These are phyloP conservation scores for Chlorella variabilis DNA, from an alignment of 163 green algal species.

Conservation along the genomic window DNA sequence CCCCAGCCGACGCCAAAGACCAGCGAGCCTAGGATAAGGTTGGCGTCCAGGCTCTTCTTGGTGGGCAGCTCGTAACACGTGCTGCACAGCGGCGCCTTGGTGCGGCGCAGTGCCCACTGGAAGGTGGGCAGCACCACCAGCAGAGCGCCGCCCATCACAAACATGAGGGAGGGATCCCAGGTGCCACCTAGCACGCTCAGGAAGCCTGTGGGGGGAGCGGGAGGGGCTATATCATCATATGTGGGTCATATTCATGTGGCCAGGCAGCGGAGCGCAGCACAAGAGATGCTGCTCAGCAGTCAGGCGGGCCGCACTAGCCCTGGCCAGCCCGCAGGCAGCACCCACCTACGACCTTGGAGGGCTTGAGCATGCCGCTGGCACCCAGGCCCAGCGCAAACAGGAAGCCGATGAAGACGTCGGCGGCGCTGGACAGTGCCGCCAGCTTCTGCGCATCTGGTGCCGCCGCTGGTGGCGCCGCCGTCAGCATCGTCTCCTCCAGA, in stretches of 20 bases:
- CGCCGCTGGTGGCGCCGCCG: background rate
- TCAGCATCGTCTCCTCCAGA: conserved; percentile 1
- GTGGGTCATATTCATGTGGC: too few species aligned
- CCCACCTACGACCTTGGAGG: conserved; percentile 68
- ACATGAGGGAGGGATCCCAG: conserved; percentile 75
- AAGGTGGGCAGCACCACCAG: conserved; percentile 61
- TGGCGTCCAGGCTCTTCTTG: conserved; percentile 36
- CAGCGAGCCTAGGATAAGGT: conserved; percentile 48
- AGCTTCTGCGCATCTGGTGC: conserved; percentile 14
- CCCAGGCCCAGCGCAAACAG: conserved; percentile 46
- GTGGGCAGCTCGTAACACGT: conserved; percentile 39
- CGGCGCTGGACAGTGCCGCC: background rate
- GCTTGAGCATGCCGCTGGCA: conserved; percentile 47
- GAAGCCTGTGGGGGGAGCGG: conserved; percentile 54
- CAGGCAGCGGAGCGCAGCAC: too few species aligned
- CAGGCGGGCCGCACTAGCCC: too few species aligned
- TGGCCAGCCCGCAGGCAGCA: too few species aligned
- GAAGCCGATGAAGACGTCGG: conserved; percentile 32
- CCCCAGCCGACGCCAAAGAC: conserved; percentile 62
- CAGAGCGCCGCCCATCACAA: conserved; percentile 84
- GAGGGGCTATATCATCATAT: too few species aligned
- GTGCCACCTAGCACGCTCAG: conserved; percentile 47
- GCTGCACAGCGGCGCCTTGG: conserved; percentile 3
- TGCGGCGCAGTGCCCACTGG: conserved; percentile 47
- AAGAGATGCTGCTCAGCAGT: too few species aligned